phyloP scores from a whole-genome alignment of 139 green algal genomes.

The Chlamydomonas eustigma region DNA sequence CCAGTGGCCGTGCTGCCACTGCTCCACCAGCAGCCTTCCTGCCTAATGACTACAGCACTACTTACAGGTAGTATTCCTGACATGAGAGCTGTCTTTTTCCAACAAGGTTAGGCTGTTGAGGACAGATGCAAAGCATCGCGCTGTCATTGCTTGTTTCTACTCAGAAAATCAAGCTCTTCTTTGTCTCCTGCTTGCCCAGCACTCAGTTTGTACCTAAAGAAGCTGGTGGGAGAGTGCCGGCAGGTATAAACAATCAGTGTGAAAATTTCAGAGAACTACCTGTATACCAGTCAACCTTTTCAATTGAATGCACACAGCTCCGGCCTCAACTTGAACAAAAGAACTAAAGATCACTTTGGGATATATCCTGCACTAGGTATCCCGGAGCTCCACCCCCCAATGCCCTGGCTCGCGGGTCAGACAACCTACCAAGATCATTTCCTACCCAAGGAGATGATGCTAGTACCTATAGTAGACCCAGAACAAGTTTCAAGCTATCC shows the following conservation, averaged over 20 bases:
- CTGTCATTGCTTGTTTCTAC: no score
- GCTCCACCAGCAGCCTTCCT: slow-evolving; percentile 15
- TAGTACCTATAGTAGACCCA: slow-evolving; percentile 12
- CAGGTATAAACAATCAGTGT: neutral
- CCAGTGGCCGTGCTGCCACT: neutral
- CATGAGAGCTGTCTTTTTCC: no score
- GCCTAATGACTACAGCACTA: slow-evolving; percentile 40
- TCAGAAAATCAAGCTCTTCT: no score
- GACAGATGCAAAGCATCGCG: no score
- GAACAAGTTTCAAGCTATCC: slow-evolving; percentile 13
- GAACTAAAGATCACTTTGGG: neutral
- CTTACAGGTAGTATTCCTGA: slow-evolving; percentile 18
- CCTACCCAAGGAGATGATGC: slow-evolving; percentile 27
- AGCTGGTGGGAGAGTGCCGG: neutral
- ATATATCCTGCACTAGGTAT: neutral
- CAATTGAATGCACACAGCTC: neutral
- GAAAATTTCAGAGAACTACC: neutral
- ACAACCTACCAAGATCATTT: slow-evolving; percentile 42
- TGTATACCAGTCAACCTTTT: neutral
- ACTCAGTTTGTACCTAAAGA: slow-evolving; percentile 36
- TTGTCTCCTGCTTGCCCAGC: no score
- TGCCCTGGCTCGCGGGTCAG: slow-evolving; percentile 31
- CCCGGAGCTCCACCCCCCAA: slow-evolving; percentile 7
- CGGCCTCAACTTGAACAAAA: neutral
- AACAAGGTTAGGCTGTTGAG: no score